Evolutionary conservation across 1,284 basidiomycete species (phyloP), one percentile per base, ranked within the genome.

Genomic region (Ustilago tritici): DNA sequence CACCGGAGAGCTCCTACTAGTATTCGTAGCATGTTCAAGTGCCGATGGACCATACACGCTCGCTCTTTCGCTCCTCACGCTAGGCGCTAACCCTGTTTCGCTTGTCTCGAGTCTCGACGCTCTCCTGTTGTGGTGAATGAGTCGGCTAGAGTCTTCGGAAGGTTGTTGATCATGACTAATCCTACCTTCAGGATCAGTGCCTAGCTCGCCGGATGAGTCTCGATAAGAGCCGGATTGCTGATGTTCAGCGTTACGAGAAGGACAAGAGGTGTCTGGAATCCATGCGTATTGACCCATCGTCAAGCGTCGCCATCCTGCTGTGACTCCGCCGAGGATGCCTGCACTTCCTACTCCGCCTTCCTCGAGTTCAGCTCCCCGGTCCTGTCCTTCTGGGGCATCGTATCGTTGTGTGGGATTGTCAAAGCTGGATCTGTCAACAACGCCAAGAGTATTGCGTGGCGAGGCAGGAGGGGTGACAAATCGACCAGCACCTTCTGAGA

Each of bases 231-330:
- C 36, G 9, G 35, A 12, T 1, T 56, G 52, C 31, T 41, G 53
- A 7, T 61, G 60, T 19, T 10, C 54, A 15, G 43, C 43, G 17
- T 32, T 32, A 46, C 65, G 52, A 7, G 70, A 56, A 1, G 62
- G 36, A 3, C 62, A 52, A 17, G 49, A 50, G 10, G 49, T 50
- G 15, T 61, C 74, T n/a, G 74, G 69, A 7, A 76, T 46, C 74
- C 74, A 77, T 2, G 69, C 74, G 49, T 66, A 72, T 32, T 79
- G 70, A 9, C 74, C 78, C 70, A 74, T 74, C n/a, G 78, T 80
- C 59, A 79, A 55, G 6, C 79, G 70, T 6, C 71, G 65, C 79
- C 78, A 80, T 12, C 79, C 79, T 23, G 78, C 70, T 0, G 77
- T 70, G 17, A 80, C 53, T 14, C 78, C 74, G 17, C 79, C 78